Conservation (phyloP, 176 grass and related monocot genomes). For the Cenchrus purpureus region DNA sequence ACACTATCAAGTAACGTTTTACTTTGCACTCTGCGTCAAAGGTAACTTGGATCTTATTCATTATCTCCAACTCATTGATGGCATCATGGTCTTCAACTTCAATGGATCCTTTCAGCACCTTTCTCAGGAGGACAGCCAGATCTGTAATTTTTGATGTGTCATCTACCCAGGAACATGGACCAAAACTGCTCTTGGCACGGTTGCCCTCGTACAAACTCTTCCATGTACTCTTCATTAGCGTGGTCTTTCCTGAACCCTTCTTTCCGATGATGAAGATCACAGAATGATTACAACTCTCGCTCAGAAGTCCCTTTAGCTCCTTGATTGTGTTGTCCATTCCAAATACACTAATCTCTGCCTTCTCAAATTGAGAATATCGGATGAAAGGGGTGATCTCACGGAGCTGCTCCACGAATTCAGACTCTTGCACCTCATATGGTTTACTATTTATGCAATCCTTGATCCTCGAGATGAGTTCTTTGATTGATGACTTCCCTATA, state of each 20-base stretch:
- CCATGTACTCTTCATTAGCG: background rate
- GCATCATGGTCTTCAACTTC: background rate
- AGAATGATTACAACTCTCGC: background rate
- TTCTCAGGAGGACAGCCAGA: background rate
- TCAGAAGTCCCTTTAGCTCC: background rate
- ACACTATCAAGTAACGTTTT: background rate
- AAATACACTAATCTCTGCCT: background rate
- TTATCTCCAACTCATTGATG: background rate
- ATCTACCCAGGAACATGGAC: background rate
- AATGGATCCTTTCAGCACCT: background rate
- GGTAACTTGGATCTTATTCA: background rate
- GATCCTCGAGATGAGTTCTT: background rate
- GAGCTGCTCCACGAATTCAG: background rate
- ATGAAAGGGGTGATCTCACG: background rate
- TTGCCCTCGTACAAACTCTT: background rate
- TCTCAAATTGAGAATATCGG: background rate
- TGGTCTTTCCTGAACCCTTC: background rate
- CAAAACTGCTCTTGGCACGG: background rate
- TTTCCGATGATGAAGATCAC: background rate
- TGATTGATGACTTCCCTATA: background rate
- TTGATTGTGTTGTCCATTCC: background rate
- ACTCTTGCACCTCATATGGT: background rate
- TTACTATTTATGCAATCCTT: background rate
- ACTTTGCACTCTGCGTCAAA: background rate
- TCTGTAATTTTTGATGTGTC: background rate